Evolutionary conservation across 768 basidiomycete genomes (phyloP), one percentile per base, ranked within the genome.

Genomic region (Collybia nuda): DNA sequence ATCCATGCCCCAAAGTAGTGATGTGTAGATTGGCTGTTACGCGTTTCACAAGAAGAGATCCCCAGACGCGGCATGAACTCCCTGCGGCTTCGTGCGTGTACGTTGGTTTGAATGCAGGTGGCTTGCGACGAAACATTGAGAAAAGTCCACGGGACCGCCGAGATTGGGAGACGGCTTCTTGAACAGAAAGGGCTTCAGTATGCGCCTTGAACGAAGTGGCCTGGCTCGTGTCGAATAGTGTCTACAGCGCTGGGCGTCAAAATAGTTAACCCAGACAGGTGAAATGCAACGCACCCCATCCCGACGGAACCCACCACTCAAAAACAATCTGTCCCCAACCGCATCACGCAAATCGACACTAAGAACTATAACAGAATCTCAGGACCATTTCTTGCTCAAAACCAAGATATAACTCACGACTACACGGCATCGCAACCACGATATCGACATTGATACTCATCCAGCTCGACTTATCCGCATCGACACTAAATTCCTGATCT

Each of bases 1-100:
- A 99, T 19, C 96, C 96, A 66, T 99, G 96, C 0, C 96, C 96
- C 7, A 95, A 76, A 0, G 93, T 93, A 1, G 96, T 99, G 38
- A 99, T 80, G 61, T 99, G 96, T 46, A 99, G 66, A 63, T 99
- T 99, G 5, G 88, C 90, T 86, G 50, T 4, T 40, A 37, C 21
- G 56, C 90, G 90, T 70, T 94, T 97, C 6, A 93, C 90, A 9
- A 72, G 66, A 11, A 96, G 74, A 17, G 85, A 84, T 2, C 96
- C 96, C 59, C 83, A 91, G 5, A 98, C 81, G 51, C 96, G 73
- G 67, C 96, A 98, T 0, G 94, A 92, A 41, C 76, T 81, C 0
- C 81, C 90, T 51, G 89, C 79, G 1, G 78, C 67, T 52, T 78
- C 67, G 56, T 92, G 76, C 40, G 88, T 82, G 56, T 86, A 86